phyloP scores from a whole-genome alignment of 768 basidiomycete genomes.

The Suillus decipiens region DNA sequence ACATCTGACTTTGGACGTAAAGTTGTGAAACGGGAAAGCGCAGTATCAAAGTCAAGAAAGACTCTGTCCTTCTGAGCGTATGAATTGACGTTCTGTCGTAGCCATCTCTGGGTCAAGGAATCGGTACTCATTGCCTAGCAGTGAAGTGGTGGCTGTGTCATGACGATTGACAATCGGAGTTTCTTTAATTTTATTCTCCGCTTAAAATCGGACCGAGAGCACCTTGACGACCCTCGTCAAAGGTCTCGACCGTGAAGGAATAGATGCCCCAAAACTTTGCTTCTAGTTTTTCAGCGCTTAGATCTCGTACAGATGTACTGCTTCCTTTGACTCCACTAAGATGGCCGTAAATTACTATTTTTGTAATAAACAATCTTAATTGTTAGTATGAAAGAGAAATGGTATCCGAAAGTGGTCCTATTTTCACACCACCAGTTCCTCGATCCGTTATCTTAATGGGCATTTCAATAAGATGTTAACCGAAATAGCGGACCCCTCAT shows the following conservation, averaged over 20 bases:
- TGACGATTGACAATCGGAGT: neutral
- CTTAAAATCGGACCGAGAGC: neutral
- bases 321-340: constrained; percentile 41
- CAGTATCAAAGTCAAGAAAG: constrained; percentile 61
- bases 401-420: constrained; percentile 15
- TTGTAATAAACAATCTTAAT: constrained; percentile 28
- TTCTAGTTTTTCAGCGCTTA: constrained; percentile 11
- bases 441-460: constrained; percentile 34
- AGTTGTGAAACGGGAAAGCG: constrained; percentile 53
- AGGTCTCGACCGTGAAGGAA: neutral
- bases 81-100: constrained; percentile 59
- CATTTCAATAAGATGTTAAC: constrained; percentile 33
- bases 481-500: constrained; percentile 26
- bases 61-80: constrained; percentile 61
- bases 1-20: constrained; percentile 80
- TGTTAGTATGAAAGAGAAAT: constrained; percentile 14
- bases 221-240: neutral
- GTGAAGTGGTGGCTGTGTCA: neutral
- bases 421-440: constrained; percentile 20
- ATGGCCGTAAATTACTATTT: constrained; percentile 54
- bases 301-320: constrained; percentile 16
- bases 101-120: constrained; percentile 55
- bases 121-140: constrained; percentile 30
- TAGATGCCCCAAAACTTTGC: constrained; percentile 2
- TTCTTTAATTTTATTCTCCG: neutral